phyloP scores from a whole-genome alignment of 1,284 basidiomycete genomes.

The Pseudozyma sp. region DNA sequence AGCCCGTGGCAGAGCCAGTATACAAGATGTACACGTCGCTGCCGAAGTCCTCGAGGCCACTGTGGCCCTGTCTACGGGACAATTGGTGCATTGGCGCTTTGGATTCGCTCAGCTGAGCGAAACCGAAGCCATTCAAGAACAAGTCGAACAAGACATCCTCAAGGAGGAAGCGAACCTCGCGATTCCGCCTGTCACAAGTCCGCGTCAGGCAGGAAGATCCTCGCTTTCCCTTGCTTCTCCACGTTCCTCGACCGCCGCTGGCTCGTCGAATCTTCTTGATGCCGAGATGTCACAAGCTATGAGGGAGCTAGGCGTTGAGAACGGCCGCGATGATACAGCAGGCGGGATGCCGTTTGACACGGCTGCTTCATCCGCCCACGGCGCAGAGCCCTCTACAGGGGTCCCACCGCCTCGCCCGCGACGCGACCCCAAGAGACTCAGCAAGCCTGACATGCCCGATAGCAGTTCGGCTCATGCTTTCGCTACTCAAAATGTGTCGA shows the following conservation, averaged over 20 bases:
- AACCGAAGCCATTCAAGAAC: slow-evolving; percentile 46
- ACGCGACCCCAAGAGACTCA: slow-evolving; percentile 49
- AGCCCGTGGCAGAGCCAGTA: slow-evolving; percentile 28
- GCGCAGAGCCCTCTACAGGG: not conserved
- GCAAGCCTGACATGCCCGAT: slow-evolving; percentile 1
- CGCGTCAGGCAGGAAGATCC: slow-evolving; percentile 10
- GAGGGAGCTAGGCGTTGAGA: slow-evolving; percentile 37
- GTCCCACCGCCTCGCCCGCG: slow-evolving; percentile 42
- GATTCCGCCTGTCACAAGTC: slow-evolving; percentile 40
- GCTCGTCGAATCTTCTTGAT: slow-evolving; percentile 27
- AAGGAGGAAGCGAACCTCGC: slow-evolving; percentile 42
- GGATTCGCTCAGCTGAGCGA: slow-evolving; percentile 53
- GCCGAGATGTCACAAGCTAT: slow-evolving; percentile 50
- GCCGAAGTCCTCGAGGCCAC: slow-evolving; percentile 58
- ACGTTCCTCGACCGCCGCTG: slow-evolving; percentile 2
- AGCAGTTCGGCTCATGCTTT: not conserved
- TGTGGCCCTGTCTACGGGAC: slow-evolving; percentile 52
- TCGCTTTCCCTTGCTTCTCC: slow-evolving; percentile 21
- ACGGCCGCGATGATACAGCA: not conserved
- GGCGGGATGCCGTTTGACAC: not conserved
- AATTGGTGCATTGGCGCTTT: slow-evolving; percentile 52
- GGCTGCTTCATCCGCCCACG: not conserved
- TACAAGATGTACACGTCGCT: slow-evolving; percentile 49
- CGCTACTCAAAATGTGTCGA: not conserved
- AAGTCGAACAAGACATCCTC: slow-evolving; percentile 41